A percentile compares a stretch with the other conserved stretches of the same genome.
phyloP scores from a whole-genome alignment of 306 rosid genomes.

The Prunus armeniaca region DNA sequence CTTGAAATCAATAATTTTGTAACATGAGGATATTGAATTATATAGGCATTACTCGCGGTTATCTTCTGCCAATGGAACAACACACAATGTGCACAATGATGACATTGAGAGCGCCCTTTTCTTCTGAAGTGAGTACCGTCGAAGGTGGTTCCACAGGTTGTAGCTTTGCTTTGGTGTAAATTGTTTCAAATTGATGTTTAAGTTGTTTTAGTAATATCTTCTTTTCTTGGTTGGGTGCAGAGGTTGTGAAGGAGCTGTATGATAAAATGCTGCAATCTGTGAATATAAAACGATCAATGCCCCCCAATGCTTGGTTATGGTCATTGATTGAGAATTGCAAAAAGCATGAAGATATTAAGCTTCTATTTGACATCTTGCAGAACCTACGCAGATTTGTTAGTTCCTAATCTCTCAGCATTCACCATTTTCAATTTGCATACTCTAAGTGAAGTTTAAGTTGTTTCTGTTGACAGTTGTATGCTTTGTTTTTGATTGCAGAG shows the following conservation, averaged over 20 bases:
- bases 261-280: conserved; percentile 76
- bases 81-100: conserved; percentile 26
- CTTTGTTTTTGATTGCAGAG: conserved; percentile 60
- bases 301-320: conserved; percentile 97
- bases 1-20: neutral
- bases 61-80: conserved; percentile 22
- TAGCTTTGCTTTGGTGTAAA: conserved; percentile 11
- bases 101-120: conserved; percentile 43
- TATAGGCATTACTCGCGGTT: conserved; percentile 39
- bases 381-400: conserved; percentile 84
- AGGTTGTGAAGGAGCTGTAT: conserved; percentile 67
- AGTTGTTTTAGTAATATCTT: conserved; percentile 16
- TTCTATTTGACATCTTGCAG: conserved; percentile 68
- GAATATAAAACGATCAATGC: conserved; percentile 62
- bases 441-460: neutral
- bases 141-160: conserved; percentile 59
- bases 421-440: conserved; percentile 6
- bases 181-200: conserved; percentile 7
- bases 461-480: conserved; percentile 11
- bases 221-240: conserved; percentile 41
- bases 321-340: conserved; percentile 71
- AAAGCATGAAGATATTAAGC: conserved; percentile 59
- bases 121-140: conserved; percentile 35
- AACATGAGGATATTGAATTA: conserved; percentile 18
- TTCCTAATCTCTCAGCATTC: conserved; percentile 20